Percentiles rank a stretch among this genome's conserved stretches.
Evolutionary conservation across 2,329 filamentous ascomycete species (phyloP).

Genomic region (Zalaria sp.): DNA sequence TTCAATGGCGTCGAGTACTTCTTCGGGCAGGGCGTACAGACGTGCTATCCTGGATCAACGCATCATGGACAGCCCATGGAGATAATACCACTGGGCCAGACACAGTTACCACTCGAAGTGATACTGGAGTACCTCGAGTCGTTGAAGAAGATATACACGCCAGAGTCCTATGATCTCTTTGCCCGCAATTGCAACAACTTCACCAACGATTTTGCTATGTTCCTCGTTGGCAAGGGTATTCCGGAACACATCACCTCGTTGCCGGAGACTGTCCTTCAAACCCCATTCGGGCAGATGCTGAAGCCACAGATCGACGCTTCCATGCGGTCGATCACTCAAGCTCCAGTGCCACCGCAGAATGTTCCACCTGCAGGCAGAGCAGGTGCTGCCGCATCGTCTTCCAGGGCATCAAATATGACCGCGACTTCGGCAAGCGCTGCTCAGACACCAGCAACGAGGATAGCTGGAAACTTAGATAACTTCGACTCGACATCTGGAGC

Average conservation of each 20-base stretch:
- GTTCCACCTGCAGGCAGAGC: not conserved
- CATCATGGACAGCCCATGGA: slow-evolving; percentile 80
- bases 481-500: not conserved
- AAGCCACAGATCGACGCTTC: slow-evolving; percentile 58
- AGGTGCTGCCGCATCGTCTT: not conserved
- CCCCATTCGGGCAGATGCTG: slow-evolving; percentile 79
- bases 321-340: slow-evolving; percentile 49
- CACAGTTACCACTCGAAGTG: slow-evolving; percentile 64
- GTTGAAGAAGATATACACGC: slow-evolving; percentile 66
- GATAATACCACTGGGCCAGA: slow-evolving; percentile 58
- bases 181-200: slow-evolving; percentile 97
- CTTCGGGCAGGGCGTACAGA: slow-evolving; percentile 78
- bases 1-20: slow-evolving; percentile 77
- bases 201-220: slow-evolving; percentile 80
- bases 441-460: not conserved
- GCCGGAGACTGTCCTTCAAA: slow-evolving; percentile 71
- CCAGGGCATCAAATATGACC: not conserved
- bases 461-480: not conserved
- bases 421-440: not conserved
- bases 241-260: slow-evolving; percentile 76
- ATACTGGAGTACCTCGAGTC: slow-evolving; percentile 82
- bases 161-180: slow-evolving; percentile 71
- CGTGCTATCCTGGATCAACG: slow-evolving; percentile 64
- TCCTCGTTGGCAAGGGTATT: slow-evolving; percentile 77
- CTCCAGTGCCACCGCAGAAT: slow-evolving; percentile 29